These are phyloP conservation scores for Tetracentron sinense DNA, from an alignment of 164 flowering plant species.

Conservation along the genomic window DNA sequence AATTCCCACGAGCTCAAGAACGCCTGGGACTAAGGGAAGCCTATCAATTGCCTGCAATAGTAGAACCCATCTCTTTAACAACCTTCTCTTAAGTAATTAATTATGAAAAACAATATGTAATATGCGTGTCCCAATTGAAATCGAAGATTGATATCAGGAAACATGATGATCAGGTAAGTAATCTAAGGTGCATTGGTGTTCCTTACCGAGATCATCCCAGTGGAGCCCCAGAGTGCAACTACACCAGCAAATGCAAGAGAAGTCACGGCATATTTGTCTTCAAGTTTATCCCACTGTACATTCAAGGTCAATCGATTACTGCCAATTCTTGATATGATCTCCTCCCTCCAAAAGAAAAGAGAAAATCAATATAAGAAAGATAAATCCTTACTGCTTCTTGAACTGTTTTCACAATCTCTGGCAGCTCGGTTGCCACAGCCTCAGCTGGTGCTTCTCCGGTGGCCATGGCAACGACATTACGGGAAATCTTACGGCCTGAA, in stretches of 20 bases:
- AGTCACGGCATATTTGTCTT: slow-evolving; percentile 87
- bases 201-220: slow-evolving; percentile 76
- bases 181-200: background rate
- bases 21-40: slow-evolving; percentile 84
- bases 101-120: background rate
- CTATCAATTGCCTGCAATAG: slow-evolving; percentile 76
- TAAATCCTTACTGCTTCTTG: slow-evolving; percentile 59
- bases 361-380: background rate
- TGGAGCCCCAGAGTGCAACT: slow-evolving; percentile 58
- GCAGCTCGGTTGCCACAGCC: slow-evolving; percentile 42
- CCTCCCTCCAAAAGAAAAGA: background rate
- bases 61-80: background rate
- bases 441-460: slow-evolving; percentile 68
- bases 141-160: too few relatives aligned
- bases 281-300: slow-evolving; percentile 88
- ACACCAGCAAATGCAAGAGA: slow-evolving; percentile 64
- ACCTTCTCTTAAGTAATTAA: background rate
- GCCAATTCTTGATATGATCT: background rate
- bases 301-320: background rate
- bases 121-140: too few relatives aligned
- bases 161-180: too few relatives aligned
- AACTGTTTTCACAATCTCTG: slow-evolving; percentile 57
- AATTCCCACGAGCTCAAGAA: slow-evolving; percentile 84
- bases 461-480: slow-evolving; percentile 71
- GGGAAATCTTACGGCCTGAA: slow-evolving; percentile 69